Base-by-base conservation (phyloP, 2,329 filamentous ascomycete species). In the Cryphonectria naterciae region DNA sequence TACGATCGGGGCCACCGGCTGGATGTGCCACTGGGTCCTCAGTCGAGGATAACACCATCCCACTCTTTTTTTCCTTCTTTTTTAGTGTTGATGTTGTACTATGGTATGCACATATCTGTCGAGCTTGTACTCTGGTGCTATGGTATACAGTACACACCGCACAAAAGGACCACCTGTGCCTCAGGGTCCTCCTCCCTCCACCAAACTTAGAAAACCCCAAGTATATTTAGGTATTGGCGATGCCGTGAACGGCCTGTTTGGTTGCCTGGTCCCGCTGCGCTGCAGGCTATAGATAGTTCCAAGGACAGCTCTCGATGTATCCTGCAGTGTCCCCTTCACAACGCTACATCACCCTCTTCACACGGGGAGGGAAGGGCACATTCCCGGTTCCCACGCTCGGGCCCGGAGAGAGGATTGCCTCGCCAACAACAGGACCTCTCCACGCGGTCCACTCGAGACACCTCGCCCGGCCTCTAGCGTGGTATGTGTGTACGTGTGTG, bases 1-100 rank as follows among this genome's bases (percentile, higher is more conserved):
- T 28, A 32, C 28, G 41, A 60, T 72, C 68, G 70, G 70, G 25
- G 39, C 64, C 68, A 70, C 70, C 68, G 70, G 68, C 54, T 70
- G 41, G 25, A 32, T 43, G 68, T 65, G 54, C 35, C 62, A 66
- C 61, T 64, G 39, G 37, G 61, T 64, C n/a, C 61, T 67, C 37
- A 41, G 37, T 49, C 28, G 43, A 46, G 46, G 37, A 70, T 66
- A 49, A 52, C 43, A 46, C 41, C 63, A 65, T 52, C 15, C 63
- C 41, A 22, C 63, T 49, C 41, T 43, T 43, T 46, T 63, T 8
- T 19, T 17, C 3, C 13, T 46, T 13, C 17, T 13, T 19, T 17
- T 49, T n/a, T n/a, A n/a, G 1, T 49, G 19, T 11, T 49, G 22
- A 22, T n/a, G 46, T n/a, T n/a, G 46, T n/a, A 49, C 22, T 49